Percentiles rank a stretch among this genome's conserved stretches.
phyloP scores from a whole-genome alignment of 139 green algal genomes.

The Asterochloris erici region DNA sequence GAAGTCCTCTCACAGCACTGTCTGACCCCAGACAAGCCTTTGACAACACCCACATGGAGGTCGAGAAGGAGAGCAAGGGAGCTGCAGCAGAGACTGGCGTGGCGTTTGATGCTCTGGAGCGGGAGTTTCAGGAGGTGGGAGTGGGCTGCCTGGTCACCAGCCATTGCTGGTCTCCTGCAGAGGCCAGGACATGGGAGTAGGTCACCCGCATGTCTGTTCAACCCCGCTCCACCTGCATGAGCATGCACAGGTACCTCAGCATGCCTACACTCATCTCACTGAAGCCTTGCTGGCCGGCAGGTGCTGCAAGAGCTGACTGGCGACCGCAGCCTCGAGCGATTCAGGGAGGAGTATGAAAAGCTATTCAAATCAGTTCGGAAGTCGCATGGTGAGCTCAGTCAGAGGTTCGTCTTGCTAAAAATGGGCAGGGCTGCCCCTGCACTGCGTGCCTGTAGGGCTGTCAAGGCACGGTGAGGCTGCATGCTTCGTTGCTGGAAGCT shows the following conservation, averaged over 20 bases:
- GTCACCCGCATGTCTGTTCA: background rate
- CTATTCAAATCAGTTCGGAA: slow-evolving; percentile 80
- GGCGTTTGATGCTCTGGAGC: slow-evolving; percentile 4
- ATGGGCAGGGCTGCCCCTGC: too few species aligned
- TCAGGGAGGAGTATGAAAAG: slow-evolving; percentile 89
- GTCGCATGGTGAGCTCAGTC: slow-evolving; percentile 61
- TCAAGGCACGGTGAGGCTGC: too few species aligned
- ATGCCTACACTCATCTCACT: background rate
- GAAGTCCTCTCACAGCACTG: background rate
- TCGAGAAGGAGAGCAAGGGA: background rate
- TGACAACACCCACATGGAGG: background rate
- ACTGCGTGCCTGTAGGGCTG: too few species aligned
- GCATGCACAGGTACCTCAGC: background rate
- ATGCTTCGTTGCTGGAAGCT: too few species aligned
- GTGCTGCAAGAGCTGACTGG: slow-evolving; percentile 76
- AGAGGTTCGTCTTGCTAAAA: background rate
- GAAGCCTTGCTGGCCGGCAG: slow-evolving; percentile 32
- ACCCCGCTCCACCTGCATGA: background rate
- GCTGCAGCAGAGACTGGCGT: background rate
- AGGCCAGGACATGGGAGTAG: background rate
- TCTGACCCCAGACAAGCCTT: background rate
- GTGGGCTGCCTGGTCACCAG: background rate
- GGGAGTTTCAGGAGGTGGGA: slow-evolving; percentile 14
- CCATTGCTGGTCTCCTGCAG: background rate
- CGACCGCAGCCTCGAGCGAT: slow-evolving; percentile 74